A percentile compares a stretch with the other conserved stretches of the same genome.
phyloP scores from a whole-genome alignment of 2,329 filamentous ascomycete species.

The Stagonosporopsis cucurbitacearum region DNA sequence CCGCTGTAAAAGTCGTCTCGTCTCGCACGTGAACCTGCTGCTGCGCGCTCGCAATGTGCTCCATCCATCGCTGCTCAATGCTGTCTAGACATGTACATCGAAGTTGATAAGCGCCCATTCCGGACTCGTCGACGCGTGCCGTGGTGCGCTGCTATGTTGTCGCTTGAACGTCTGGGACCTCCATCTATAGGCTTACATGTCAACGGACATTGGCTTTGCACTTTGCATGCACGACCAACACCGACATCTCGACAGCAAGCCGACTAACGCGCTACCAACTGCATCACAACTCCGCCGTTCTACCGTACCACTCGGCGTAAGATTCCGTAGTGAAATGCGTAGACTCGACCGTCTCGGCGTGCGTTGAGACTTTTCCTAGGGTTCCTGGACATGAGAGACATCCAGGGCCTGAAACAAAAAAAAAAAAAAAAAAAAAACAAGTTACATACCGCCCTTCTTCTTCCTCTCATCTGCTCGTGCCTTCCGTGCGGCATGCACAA shows the following conservation, averaged over 20 bases:
- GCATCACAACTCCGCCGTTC: constrained; percentile 20
- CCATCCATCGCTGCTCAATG: constrained; percentile 9
- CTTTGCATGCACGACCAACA: constrained; percentile 1
- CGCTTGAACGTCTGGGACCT: constrained; percentile 5
- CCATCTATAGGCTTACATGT: constrained; percentile 4
- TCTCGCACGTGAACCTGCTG: not conserved
- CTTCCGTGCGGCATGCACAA: constrained; percentile 84
- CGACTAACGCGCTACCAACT: not conserved
- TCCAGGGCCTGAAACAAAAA: constrained; percentile 27
- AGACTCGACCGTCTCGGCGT: constrained; percentile 26
- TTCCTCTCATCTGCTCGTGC: constrained; percentile 78
- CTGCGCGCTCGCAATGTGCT: not conserved
- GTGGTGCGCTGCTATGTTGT: not conserved
- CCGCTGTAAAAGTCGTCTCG: not conserved
- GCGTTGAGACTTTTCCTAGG: constrained; percentile 31
- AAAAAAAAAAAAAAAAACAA: constrained; percentile 27
- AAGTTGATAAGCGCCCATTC: not conserved
- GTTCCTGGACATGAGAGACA: constrained; percentile 37
- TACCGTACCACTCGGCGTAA: constrained; percentile 41
- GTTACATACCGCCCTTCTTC: constrained; percentile 56
- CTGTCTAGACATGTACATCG: constrained; percentile 14
- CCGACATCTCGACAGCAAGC: not conserved
- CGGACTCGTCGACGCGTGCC: constrained; percentile 7
- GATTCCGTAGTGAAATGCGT: constrained; percentile 29
- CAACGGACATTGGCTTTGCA: not conserved